Conservation (phyloP, 208 protist species). For the Trypanosoma vivax region DNA sequence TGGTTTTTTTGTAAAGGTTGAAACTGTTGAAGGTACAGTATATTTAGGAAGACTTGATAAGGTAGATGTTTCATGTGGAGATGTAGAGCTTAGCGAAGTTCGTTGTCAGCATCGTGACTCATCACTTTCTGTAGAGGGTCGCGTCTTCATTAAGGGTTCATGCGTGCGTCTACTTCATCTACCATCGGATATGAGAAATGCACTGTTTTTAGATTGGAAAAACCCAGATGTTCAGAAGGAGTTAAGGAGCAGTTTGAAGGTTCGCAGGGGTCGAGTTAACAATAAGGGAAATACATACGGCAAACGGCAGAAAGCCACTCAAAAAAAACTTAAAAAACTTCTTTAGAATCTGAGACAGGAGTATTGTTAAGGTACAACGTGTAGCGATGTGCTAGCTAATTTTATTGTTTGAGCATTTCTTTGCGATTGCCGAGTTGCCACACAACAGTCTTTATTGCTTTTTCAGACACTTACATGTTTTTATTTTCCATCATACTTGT, state of each 20-base stretch:
- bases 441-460: too few species aligned
- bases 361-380: neutral
- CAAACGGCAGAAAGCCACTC: slow-evolving; percentile 7
- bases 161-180: slow-evolving; percentile 49
- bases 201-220: slow-evolving; percentile 44
- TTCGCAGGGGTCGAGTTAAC: slow-evolving; percentile 4
- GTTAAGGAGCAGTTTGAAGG: slow-evolving; percentile 35
- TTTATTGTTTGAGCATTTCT: too few species aligned
- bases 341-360: slow-evolving; percentile 1
- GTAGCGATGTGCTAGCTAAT: too few species aligned
- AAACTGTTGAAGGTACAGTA: slow-evolving; percentile 40
- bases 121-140: slow-evolving; percentile 41
- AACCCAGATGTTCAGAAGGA: slow-evolving; percentile 31
- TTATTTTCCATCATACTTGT: too few species aligned
- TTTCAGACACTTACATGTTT: too few species aligned
- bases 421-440: too few species aligned
- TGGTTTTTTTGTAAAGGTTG: slow-evolving; percentile 35
- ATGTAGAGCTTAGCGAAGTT: slow-evolving; percentile 59
- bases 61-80: slow-evolving; percentile 35
- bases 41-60: slow-evolving; percentile 43
- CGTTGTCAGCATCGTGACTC: slow-evolving; percentile 44
- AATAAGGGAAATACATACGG: slow-evolving; percentile 1
- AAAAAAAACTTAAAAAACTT: slow-evolving; percentile 21
- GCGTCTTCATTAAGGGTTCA: slow-evolving; percentile 38
- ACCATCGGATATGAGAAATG: slow-evolving; percentile 47